Conservation (phyloP, 768 basidiomycete species). For the Suillus spraguei region DNA sequence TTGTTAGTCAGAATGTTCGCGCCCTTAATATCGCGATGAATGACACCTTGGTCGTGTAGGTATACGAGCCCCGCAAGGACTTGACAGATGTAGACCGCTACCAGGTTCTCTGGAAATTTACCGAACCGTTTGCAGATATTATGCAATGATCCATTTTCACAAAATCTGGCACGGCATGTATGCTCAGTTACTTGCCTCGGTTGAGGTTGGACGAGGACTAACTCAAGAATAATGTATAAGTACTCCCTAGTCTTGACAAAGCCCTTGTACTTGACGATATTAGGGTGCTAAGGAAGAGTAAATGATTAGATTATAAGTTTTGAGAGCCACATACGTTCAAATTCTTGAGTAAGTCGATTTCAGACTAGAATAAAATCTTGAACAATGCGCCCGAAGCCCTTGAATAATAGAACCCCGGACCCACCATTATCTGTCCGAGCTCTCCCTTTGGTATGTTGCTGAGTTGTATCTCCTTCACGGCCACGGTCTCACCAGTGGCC, state of each 20-base stretch:
- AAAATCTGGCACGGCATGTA: constrained; percentile 55
- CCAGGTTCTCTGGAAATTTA: constrained; percentile 96
- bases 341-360: constrained; percentile 97
- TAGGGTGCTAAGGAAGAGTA: constrained; percentile 67
- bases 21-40: constrained; percentile 98
- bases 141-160: constrained; percentile 97
- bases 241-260: constrained; percentile 94
- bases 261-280: constrained; percentile 99
- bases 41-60: constrained; percentile 91
- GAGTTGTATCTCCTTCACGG: constrained; percentile 96
- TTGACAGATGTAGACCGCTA: constrained; percentile 96
- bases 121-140: constrained; percentile 96
- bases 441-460: constrained; percentile 93
- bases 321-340: constrained; percentile 65
- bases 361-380: constrained; percentile 57
- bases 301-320: constrained; percentile 11
- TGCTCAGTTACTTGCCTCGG: constrained; percentile 9
- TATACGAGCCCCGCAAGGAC: constrained; percentile 95
- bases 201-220: constrained; percentile 29
- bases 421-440: constrained; percentile 96
- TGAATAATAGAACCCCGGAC: constrained; percentile 17
- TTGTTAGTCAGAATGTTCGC: constrained; percentile 99
- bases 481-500: constrained; percentile 97
- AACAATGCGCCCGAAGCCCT: constrained; percentile 2
- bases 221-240: constrained; percentile 97